These are phyloP conservation scores for Elsinoe australis DNA, from an alignment of 2,329 filamentous ascomycete genomes.

Conservation along the genomic window DNA sequence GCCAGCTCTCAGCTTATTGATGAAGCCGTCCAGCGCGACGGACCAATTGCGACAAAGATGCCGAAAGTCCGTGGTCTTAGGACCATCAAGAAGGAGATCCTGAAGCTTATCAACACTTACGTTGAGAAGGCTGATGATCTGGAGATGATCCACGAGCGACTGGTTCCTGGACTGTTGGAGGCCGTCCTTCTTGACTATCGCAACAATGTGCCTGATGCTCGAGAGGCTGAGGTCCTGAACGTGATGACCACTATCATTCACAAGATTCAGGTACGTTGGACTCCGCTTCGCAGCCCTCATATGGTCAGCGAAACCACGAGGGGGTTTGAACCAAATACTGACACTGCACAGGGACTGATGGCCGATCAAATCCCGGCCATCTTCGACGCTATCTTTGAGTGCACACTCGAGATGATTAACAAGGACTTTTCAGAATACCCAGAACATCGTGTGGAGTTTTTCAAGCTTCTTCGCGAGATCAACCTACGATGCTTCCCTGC, in stretches of 20 bases:
- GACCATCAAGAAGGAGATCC: constrained; percentile 98
- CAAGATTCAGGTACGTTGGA: constrained; percentile 81
- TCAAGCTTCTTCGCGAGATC: constrained; percentile 91
- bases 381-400: constrained; percentile 98
- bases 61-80: constrained; percentile 89
- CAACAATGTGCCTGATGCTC: constrained; percentile 88
- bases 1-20: constrained; percentile 96
- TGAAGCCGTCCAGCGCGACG: constrained; percentile 78
- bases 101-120: constrained; percentile 97
- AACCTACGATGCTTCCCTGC: constrained; percentile 96
- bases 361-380: constrained; percentile 95
- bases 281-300: constrained; percentile 45
- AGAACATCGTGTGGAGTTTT: constrained; percentile 98
- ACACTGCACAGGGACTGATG: constrained; percentile 66
- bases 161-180: constrained; percentile 92
- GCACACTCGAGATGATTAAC: constrained; percentile 99
- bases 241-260: constrained; percentile 97
- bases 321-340: constrained; percentile 24
- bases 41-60: constrained; percentile 89
- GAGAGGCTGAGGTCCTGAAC: constrained; percentile 92
- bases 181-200: constrained; percentile 94
- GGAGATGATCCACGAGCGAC: constrained; percentile 83
- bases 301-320: constrained; percentile 28
- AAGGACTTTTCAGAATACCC: constrained; percentile 99
- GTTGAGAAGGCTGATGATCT: constrained; percentile 96